Evolutionary conservation across 73 alveolate genomes (phyloP), one percentile per base, ranked within the genome.

Genomic region (Uronychia binucleata): DNA sequence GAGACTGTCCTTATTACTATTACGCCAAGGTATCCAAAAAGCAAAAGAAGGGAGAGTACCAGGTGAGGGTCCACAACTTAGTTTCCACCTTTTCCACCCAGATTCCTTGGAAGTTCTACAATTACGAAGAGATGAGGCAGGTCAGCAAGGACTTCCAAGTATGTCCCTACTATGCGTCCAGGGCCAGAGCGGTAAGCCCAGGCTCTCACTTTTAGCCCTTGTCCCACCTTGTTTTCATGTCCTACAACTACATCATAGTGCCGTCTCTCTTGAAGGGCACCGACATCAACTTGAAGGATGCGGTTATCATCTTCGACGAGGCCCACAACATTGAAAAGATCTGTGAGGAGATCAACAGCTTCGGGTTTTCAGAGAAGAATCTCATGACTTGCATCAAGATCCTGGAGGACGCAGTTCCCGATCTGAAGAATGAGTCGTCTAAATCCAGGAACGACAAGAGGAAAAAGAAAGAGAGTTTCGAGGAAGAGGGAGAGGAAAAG

Each of bases 261-360:
- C 91, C 89, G 77, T 81, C 93, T 28, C 77, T 93, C 35, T 85
- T 93, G 79, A 78, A 78, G 34, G 80, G 82, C 79, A 79, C 93
- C 29, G 85, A 80, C 79, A 82, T 96, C 33, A 67, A 57, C 13
- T 74, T 90, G 0, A 85, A 92, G 33, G 92, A 95, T 59, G 79
- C 94, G 29, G 86, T 97, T 29, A 85, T 97, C 35, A 83, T 97
- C 1, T 88, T 97, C 75, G 99, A 97, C 88, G 99, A 97, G 84
- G 99, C 98, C 27, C 99, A 97, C 89, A 97, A 97, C 84, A 92
- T 96, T 26, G 96, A 92, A 14, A 78, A 28, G 58, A 57, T 79
- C 57, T 90, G 95, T 57, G 95, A 90, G 34, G 95, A 90, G 25
- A 58, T 89, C 25, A 58, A 34, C 33, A 85, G 84, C 33, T 89